Conservation (phyloP, 805 yeast species). For the Candida hungchunana region DNA sequence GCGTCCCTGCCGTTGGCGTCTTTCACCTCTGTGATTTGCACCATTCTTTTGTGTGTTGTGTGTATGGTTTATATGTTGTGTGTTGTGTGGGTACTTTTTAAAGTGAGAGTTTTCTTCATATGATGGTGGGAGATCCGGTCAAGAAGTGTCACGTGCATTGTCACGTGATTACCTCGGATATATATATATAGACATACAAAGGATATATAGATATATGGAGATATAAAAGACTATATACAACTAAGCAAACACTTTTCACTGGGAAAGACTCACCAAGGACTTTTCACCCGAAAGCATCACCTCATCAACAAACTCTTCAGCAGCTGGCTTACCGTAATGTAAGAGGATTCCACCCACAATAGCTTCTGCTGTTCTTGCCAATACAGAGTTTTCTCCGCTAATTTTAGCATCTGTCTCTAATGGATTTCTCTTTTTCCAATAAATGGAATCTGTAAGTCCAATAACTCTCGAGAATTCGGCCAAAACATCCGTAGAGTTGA, state of each 20-base stretch:
- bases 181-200: too few relatives aligned
- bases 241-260: not conserved
- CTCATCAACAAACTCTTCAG: constrained; percentile 55
- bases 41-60: constrained; percentile 42
- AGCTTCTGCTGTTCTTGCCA: constrained; percentile 53
- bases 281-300: constrained; percentile 32
- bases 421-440: constrained; percentile 61
- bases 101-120: too few relatives aligned
- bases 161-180: not conserved
- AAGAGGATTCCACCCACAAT: constrained; percentile 66
- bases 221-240: too few relatives aligned
- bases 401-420: constrained; percentile 37
- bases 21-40: constrained; percentile 72
- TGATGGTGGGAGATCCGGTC: too few relatives aligned
- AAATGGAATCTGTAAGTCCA: constrained; percentile 49
- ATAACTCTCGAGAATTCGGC: constrained; percentile 48
- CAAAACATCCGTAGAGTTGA: constrained; percentile 46
- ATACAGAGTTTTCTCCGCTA: constrained; percentile 54
- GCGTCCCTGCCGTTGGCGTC: constrained; percentile 47
- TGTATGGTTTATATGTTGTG: not conserved
- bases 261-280: constrained; percentile 21
- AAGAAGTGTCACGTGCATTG: too few relatives aligned
- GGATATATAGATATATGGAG: too few relatives aligned
- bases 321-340: constrained; percentile 54
- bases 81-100: not conserved